Evolutionary conservation across 352 stramenopile species (phyloP), one percentile per base, ranked within the genome.

Genomic region (Phytophthora melonis): DNA sequence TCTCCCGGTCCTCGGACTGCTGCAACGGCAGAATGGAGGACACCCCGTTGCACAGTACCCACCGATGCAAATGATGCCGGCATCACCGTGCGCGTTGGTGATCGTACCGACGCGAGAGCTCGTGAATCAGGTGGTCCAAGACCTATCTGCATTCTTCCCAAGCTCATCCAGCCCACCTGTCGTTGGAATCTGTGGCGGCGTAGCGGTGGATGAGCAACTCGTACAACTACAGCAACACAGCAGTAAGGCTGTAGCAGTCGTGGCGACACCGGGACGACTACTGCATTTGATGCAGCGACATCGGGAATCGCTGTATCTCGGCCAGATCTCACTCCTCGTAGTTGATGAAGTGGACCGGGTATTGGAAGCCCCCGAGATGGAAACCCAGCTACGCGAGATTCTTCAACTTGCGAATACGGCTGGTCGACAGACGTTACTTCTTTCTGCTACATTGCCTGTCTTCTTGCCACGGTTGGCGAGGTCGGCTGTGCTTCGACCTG

Each of bases 261-360:
- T 93, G 7, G 81, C 86, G 3, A 93, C 86, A 6, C 84, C 86
- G 4, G 86, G 86, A 23, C 78, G 86, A 16, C 66, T 93, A 49
- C 58, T 89, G 86, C 67, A 93, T 73, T 34, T 92, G 25, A 9
- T 87, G 1, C 47, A 82, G 58, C 16, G 67, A 62, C 54, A 68
- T 80, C 52, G 16, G 47, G 45, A 56, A 14, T 39, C 47, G 13
- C 36, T 89, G 9, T 79, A 78, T 18, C 72, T 80, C 78, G 23
- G 49, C 66, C 34, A 27, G 43, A 30, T 74, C 85, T 80, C 57
- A 61, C 83, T 83, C 75, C 58, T 93, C 90, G 68, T 95, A 92
- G 19, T 99, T 6, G 98, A 99, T 72, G 98, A 99, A 75, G 97
- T 97, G 4, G 98, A 99, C 77, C 91, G 97, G 52, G 87, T 99